phyloP scores from a whole-genome alignment of 2,329 filamentous ascomycete species.

The Hypoxylon sp. region DNA sequence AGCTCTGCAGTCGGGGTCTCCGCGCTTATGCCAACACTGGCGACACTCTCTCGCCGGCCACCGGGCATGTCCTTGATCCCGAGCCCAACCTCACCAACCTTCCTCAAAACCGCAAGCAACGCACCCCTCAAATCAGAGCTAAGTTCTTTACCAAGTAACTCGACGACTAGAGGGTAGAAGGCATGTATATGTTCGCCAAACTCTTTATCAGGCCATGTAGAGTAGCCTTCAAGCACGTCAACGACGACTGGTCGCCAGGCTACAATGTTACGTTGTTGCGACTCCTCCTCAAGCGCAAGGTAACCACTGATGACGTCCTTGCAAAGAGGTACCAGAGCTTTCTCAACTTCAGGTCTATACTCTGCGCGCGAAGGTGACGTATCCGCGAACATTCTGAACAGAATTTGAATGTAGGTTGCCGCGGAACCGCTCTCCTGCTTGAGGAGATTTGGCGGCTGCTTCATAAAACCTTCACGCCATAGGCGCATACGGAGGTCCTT shows the following conservation, averaged over 20 bases:
- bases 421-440: conserved; percentile 97
- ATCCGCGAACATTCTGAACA: conserved; percentile 98
- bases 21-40: conserved; percentile 52
- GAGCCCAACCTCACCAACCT: conserved; percentile 84
- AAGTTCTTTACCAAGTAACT: conserved; percentile 86
- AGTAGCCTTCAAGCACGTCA: conserved; percentile 94
- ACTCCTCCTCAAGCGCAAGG: conserved; percentile 90
- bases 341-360: conserved; percentile 86
- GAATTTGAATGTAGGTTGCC: conserved; percentile 93
- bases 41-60: conserved; percentile 60
- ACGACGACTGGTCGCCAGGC: conserved; percentile 98
- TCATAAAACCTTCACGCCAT: conserved; percentile 99
- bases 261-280: conserved; percentile 95
- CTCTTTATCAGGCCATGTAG: conserved; percentile 82
- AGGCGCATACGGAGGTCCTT: conserved; percentile 94
- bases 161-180: conserved; percentile 90
- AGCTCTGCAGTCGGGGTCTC: conserved; percentile 40
- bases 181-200: conserved; percentile 84
- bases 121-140: conserved; percentile 83
- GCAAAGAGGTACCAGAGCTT: conserved; percentile 92
- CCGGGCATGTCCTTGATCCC: conserved; percentile 68
- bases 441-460: conserved; percentile 95
- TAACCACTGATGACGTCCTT: conserved; percentile 93
- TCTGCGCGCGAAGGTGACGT: conserved; percentile 84
- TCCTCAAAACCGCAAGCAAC: conserved; percentile 81